These are phyloP conservation scores for Ascochyta koolunga DNA, from an alignment of 2,329 filamentous ascomycete genomes.

Conservation along the genomic window DNA sequence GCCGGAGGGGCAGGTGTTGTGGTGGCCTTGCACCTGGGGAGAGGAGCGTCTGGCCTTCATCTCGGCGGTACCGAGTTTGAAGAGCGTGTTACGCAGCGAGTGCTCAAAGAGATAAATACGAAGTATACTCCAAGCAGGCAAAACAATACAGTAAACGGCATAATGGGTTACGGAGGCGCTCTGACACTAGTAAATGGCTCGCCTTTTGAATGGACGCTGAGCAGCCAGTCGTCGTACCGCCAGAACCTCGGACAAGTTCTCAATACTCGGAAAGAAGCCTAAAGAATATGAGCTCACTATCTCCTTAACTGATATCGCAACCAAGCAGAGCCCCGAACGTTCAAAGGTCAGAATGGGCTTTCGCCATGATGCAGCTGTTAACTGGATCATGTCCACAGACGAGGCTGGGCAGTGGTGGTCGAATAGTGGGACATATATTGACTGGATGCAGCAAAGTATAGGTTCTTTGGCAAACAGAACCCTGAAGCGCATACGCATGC, in stretches of 20 bases:
- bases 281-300: constrained; percentile 42
- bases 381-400: constrained; percentile 48
- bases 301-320: constrained; percentile 34
- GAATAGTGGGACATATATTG: constrained; percentile 42
- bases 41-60: not conserved
- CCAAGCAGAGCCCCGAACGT: constrained; percentile 41
- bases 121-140: not conserved
- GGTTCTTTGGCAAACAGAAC: constrained; percentile 48
- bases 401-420: constrained; percentile 45
- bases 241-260: constrained; percentile 38
- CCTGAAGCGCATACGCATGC: constrained; percentile 56
- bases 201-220: constrained; percentile 47
- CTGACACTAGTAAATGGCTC: constrained; percentile 51
- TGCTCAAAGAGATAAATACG: not conserved
- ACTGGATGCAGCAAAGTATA: constrained; percentile 52
- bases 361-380: constrained; percentile 43
- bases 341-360: constrained; percentile 45
- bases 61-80: not conserved
- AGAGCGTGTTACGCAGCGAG: constrained; percentile 2
- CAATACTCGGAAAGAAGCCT: constrained; percentile 40
- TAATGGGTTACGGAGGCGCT: constrained; percentile 36
- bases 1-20: not conserved
- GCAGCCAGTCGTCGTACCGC: constrained; percentile 40
- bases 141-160: not conserved
- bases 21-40: not conserved